These are phyloP conservation scores for Kodamaea kakaduensis DNA, from an alignment of 805 yeast genomes.

Conservation along the genomic window DNA sequence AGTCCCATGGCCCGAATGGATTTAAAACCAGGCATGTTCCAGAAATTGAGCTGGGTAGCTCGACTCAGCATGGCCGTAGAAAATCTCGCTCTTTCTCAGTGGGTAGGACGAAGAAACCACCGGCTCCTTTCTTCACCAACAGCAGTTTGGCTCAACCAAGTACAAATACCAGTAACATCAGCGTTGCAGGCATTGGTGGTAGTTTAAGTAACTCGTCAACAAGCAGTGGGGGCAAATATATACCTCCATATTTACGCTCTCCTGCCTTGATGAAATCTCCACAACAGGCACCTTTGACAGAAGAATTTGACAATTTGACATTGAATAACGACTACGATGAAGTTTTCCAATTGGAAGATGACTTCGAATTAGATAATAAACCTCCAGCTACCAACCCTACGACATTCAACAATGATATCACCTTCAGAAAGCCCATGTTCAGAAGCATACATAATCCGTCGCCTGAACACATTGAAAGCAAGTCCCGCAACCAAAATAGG, in stretches of 20 bases:
- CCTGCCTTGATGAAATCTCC: slow-evolving; percentile 33
- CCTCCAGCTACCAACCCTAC: slow-evolving; percentile 3
- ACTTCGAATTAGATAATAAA: slow-evolving; percentile 20
- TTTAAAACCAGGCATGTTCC: no score
- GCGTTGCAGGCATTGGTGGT: background rate
- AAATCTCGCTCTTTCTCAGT: slow-evolving; percentile 15
- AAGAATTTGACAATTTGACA: slow-evolving; percentile 32
- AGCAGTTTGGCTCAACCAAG: slow-evolving; percentile 7
- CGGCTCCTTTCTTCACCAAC: background rate
- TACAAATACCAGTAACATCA: no score
- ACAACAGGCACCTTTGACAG: slow-evolving; percentile 29
- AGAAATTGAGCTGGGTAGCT: no score
- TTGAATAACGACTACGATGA: slow-evolving; percentile 30
- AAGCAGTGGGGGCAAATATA: slow-evolving; percentile 22
- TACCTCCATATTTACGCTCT: slow-evolving; percentile 42
- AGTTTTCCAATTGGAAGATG: slow-evolving; percentile 43
- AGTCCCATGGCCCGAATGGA: background rate
- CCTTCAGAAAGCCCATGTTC: slow-evolving; percentile 16
- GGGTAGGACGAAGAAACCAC: slow-evolving; percentile 9
- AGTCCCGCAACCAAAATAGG: slow-evolving; percentile 1
- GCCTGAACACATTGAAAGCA: slow-evolving; percentile 6
- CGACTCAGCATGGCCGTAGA: slow-evolving; percentile 8
- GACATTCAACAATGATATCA: slow-evolving; percentile 5
- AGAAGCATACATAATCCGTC: slow-evolving; percentile 8
- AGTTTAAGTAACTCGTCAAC: background rate